Percentiles rank a stretch among this genome's conserved stretches.
phyloP scores from a whole-genome alignment of 2,329 filamentous ascomycete genomes.

The Clonostachys rhizophaga region DNA sequence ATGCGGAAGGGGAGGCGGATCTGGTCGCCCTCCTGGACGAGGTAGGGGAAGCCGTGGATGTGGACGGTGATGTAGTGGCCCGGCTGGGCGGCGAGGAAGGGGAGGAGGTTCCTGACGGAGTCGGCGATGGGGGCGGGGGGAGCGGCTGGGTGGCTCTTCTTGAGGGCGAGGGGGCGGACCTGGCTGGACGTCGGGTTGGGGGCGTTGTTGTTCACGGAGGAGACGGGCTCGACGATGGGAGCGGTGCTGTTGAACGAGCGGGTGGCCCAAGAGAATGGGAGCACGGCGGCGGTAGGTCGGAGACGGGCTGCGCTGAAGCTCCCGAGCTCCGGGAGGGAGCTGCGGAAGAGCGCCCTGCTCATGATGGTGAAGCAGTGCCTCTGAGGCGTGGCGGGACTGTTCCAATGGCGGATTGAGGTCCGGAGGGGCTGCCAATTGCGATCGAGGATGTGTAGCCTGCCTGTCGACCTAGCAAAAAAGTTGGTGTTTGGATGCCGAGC shows the following conservation, averaged over 20 bases:
- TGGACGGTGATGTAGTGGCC: conserved; percentile 75
- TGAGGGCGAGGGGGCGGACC: conserved; percentile 27
- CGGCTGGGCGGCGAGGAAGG: conserved; percentile 67
- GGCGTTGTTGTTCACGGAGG: conserved; percentile 21
- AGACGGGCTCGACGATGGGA: conserved; percentile 38
- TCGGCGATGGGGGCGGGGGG: conserved; percentile 39
- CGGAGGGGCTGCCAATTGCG: background rate
- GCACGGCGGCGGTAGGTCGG: background rate
- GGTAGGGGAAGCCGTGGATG: conserved; percentile 76
- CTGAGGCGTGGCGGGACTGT: too few relatives aligned
- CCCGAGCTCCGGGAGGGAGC: conserved; percentile 53
- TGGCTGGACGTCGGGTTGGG: conserved; percentile 24
- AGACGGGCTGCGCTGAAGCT: conserved; percentile 23
- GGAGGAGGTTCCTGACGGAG: conserved; percentile 58
- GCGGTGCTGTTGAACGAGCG: conserved; percentile 43
- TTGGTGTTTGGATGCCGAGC: background rate
- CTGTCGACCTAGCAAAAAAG: conserved; percentile 2
- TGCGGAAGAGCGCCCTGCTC: conserved; percentile 59
- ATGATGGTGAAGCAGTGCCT: conserved; percentile 33
- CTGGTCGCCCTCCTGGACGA: conserved; percentile 71
- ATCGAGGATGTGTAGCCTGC: background rate
- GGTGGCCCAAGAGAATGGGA: conserved; percentile 31
- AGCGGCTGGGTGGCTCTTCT: conserved; percentile 28
- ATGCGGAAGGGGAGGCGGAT: conserved; percentile 77
- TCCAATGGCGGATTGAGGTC: too few relatives aligned